These are phyloP conservation scores for Talaromyces ruber DNA, from an alignment of 495 filamentous ascomycete genomes.

Conservation along the genomic window DNA sequence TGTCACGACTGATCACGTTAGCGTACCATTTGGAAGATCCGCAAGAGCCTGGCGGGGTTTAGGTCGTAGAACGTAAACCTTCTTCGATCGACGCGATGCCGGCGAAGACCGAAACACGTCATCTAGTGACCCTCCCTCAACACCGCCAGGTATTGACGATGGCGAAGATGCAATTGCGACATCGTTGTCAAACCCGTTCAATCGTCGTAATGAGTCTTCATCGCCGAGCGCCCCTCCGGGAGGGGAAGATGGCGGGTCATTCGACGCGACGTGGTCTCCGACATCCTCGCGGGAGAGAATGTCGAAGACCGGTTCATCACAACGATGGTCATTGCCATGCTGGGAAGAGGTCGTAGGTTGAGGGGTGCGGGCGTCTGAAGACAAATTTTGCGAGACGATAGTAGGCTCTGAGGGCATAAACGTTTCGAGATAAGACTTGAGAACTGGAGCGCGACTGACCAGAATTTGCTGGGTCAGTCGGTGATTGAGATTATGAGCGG, in stretches of 20 bases:
- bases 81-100: conserved; percentile 1
- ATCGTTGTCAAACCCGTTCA: conserved; percentile 23
- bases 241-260: conserved; percentile 11
- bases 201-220: conserved; percentile 14
- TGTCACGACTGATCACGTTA: neutral
- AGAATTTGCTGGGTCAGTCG: conserved; percentile 38
- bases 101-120: neutral
- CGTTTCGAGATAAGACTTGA: conserved; percentile 37
- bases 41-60: conserved; percentile 46
- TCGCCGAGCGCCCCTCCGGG: conserved; percentile 5
- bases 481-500: conserved; percentile 5
- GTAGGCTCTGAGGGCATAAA: conserved; percentile 88
- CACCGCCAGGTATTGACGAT: neutral
- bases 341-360: conserved; percentile 43
- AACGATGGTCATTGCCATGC: conserved; percentile 59
- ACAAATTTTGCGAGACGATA: conserved; percentile 48
- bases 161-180: conserved; percentile 15
- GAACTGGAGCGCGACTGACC: conserved; percentile 54
- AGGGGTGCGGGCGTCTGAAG: conserved; percentile 33
- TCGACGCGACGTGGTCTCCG: conserved; percentile 17
- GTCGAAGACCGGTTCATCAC: conserved; percentile 31
- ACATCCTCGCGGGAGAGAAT: conserved; percentile 16
- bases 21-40: conserved; percentile 74
- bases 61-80: conserved; percentile 9
- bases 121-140: neutral